Conservation (phyloP, 2,329 filamentous ascomycete genomes). For the Cladosporium oxysporum region DNA sequence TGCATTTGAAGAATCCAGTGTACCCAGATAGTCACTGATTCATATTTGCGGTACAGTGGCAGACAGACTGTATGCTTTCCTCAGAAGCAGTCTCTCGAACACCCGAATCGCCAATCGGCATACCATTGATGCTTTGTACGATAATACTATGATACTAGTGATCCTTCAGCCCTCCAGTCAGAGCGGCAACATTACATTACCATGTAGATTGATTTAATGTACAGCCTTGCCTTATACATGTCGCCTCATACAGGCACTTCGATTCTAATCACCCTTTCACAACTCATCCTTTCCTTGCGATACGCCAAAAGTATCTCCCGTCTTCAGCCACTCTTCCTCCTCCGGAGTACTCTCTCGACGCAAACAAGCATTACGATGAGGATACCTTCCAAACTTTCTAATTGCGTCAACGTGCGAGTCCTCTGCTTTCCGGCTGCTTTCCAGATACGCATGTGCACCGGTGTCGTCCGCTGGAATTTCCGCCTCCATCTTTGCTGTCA, state of each 20-base stretch:
- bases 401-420: constrained; percentile 54
- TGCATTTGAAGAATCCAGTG: background rate
- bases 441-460: constrained; percentile 34
- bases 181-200: background rate
- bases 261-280: background rate
- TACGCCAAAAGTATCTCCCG: constrained; percentile 46
- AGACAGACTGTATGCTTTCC: background rate
- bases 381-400: constrained; percentile 59
- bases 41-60: background rate
- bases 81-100: background rate
- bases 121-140: background rate
- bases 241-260: background rate
- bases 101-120: too few species aligned
- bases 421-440: constrained; percentile 42
- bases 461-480: constrained; percentile 36
- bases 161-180: background rate
- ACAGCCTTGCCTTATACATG: background rate
- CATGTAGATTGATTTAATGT: background rate
- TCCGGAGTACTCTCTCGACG: constrained; percentile 52
- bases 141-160: background rate
- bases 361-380: constrained; percentile 57
- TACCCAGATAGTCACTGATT: background rate
- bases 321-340: constrained; percentile 54
- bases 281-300: constrained; percentile 26
- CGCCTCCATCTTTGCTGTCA: constrained; percentile 39